A percentile compares a stretch with the other conserved stretches of the same genome.
Evolutionary conservation across 2,329 filamentous ascomycete genomes (phyloP).

Genomic region (Curvularia spicifera): DNA sequence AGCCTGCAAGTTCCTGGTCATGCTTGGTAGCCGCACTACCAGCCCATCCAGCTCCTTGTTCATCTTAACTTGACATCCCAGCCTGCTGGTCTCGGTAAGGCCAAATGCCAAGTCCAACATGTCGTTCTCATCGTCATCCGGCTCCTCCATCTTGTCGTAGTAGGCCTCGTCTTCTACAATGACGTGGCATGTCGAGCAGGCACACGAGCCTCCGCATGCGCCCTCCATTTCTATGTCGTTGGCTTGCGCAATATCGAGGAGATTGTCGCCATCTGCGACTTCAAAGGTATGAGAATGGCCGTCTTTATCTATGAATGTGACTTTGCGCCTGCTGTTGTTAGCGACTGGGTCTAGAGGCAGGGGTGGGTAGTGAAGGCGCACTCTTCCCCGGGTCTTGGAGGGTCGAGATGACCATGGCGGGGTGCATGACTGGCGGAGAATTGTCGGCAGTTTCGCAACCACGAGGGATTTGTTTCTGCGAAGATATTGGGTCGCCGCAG

Average conservation of each 20-base stretch:
- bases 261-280: conserved; percentile 85
- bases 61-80: conserved; percentile 94
- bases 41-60: conserved; percentile 86
- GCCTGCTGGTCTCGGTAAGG: conserved; percentile 79
- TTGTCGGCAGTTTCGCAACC: conserved; percentile 43
- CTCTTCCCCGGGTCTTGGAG: conserved; percentile 92
- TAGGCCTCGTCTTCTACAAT: conserved; percentile 76
- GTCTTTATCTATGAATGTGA: conserved; percentile 95
- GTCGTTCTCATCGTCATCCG: conserved; percentile 56
- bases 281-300: conserved; percentile 75
- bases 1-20: conserved; percentile 95
- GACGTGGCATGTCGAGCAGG: conserved; percentile 91
- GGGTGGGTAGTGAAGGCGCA: conserved; percentile 54
- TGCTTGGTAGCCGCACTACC: conserved; percentile 82
- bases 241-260: conserved; percentile 92
- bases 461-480: conserved; percentile 9
- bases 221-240: conserved; percentile 99
- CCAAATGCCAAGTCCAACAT: conserved; percentile 84
- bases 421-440: conserved; percentile 70
- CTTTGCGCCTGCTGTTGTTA: conserved; percentile 67
- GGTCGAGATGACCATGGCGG: conserved; percentile 78
- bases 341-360: not conserved
- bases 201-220: conserved; percentile 92
- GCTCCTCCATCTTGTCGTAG: conserved; percentile 73
- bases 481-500: not conserved